phyloP scores from a whole-genome alignment of 2,329 filamentous ascomycete genomes.

The Elsinoe perseae region DNA sequence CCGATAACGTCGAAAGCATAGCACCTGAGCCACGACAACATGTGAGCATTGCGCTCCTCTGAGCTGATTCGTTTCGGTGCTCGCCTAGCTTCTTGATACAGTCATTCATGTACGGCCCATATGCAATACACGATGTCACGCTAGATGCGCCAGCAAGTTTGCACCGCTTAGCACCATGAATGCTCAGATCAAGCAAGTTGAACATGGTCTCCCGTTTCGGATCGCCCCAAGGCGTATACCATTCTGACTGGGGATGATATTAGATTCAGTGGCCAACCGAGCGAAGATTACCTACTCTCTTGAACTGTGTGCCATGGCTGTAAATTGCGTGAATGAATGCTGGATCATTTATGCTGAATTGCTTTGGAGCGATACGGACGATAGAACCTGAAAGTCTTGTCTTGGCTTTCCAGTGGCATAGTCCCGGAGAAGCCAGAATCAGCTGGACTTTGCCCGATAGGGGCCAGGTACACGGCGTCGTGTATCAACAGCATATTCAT shows the following conservation, averaged over 20 bases:
- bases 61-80: not conserved
- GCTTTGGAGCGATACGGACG: constrained; percentile 1
- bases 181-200: not conserved
- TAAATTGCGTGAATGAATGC: not conserved
- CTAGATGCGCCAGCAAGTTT: not conserved
- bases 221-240: not conserved
- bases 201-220: not conserved
- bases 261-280: too few relatives aligned
- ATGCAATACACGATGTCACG: not conserved
- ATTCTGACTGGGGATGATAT: not conserved
- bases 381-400: constrained; percentile 1
- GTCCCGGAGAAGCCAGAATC: not conserved
- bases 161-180: not conserved
- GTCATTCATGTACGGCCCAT: not conserved
- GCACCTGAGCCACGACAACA: not conserved
- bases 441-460: not conserved
- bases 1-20: constrained; percentile 10
- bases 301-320: not conserved
- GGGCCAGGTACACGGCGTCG: not conserved
- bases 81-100: not conserved
- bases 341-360: constrained; percentile 5
- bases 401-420: not conserved
- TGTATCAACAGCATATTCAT: not conserved
- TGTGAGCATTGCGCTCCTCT: not conserved
- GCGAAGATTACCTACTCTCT: not conserved